Percentiles rank a stretch among this genome's conserved stretches.
phyloP scores from a whole-genome alignment of 2,329 filamentous ascomycete genomes.

The Stachybotrys echinatus region DNA sequence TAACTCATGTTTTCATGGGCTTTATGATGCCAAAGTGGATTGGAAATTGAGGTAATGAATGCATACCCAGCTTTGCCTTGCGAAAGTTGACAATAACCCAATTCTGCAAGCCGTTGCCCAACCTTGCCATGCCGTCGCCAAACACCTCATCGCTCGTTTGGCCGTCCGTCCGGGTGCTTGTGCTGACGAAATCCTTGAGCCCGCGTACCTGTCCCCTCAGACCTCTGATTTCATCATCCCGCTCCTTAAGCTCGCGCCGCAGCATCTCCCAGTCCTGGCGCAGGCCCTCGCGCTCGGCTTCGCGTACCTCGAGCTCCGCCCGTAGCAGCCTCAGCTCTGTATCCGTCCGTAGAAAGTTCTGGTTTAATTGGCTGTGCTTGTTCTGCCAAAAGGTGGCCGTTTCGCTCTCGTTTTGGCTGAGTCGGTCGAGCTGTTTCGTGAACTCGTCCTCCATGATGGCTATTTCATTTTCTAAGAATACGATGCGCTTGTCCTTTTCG shows the following conservation, averaged over 20 bases:
- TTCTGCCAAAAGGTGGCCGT: constrained; percentile 52
- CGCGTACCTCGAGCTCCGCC: constrained; percentile 41
- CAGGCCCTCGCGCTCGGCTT: constrained; percentile 43
- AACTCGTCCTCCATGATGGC: constrained; percentile 47
- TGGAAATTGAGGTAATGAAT: not conserved
- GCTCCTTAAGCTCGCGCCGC: constrained; percentile 36
- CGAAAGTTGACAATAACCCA: constrained; percentile 69
- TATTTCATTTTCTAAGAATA: constrained; percentile 25
- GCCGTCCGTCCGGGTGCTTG: constrained; percentile 55
- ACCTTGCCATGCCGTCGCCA: constrained; percentile 52
- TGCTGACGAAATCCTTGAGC: constrained; percentile 68
- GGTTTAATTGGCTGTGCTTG: constrained; percentile 47
- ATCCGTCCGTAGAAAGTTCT: constrained; percentile 46
- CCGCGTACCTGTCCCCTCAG: constrained; percentile 58
- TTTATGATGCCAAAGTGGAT: not conserved
- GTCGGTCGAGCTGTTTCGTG: constrained; percentile 44
- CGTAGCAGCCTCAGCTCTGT: constrained; percentile 46
- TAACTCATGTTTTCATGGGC: constrained; percentile 4
- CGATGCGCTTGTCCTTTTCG: constrained; percentile 48
- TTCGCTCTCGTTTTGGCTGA: constrained; percentile 50
- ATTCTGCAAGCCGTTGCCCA: constrained; percentile 66
- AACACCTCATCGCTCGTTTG: constrained; percentile 64
- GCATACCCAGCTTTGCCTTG: constrained; percentile 51
- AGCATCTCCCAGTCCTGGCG: constrained; percentile 43
- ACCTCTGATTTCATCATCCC: constrained; percentile 51